Conservation (phyloP, 2,329 filamentous ascomycete genomes). For the Diaporthe sp. region DNA sequence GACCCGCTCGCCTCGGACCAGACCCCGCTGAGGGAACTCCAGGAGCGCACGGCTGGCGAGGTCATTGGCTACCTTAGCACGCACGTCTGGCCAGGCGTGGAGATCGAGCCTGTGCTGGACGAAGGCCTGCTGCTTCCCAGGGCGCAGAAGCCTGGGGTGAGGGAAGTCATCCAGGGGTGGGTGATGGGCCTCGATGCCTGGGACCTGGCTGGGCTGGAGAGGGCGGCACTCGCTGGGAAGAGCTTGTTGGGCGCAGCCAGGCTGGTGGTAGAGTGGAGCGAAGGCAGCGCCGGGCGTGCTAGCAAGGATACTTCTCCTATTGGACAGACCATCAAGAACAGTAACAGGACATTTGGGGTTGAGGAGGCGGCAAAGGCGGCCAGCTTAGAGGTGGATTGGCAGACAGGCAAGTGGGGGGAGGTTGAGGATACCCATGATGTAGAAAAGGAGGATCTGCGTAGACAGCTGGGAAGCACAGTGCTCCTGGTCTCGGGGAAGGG, state of each 20-base stretch:
- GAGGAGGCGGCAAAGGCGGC: slow-evolving; percentile 85
- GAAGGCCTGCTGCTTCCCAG: slow-evolving; percentile 81
- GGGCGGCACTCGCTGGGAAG: slow-evolving; percentile 88
- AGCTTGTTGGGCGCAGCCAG: slow-evolving; percentile 84
- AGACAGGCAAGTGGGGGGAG: slow-evolving; percentile 93
- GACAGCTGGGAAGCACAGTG: slow-evolving; percentile 90
- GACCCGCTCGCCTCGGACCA: slow-evolving; percentile 66
- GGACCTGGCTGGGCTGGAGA: slow-evolving; percentile 89
- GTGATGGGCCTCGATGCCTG: slow-evolving; percentile 78
- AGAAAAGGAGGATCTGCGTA: slow-evolving; percentile 87
- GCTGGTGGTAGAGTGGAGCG: slow-evolving; percentile 89
- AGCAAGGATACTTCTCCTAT: slow-evolving; percentile 39
- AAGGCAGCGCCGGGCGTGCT: slow-evolving; percentile 71
- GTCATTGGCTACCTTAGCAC: slow-evolving; percentile 80
- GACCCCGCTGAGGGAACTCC: slow-evolving; percentile 77
- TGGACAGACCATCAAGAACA: slow-evolving; percentile 47
- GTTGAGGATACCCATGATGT: slow-evolving; percentile 99
- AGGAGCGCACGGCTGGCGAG: slow-evolving; percentile 77
- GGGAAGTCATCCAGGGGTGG: slow-evolving; percentile 84
- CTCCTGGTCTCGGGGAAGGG: slow-evolving; percentile 79
- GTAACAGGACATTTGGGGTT: slow-evolving; percentile 74
- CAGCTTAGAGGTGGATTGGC: slow-evolving; percentile 90
- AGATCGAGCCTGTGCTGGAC: slow-evolving; percentile 85
- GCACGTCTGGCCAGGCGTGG: slow-evolving; percentile 86
- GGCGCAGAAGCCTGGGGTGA: slow-evolving; percentile 81